A percentile compares a stretch with the other conserved stretches of the same genome.
These are phyloP conservation scores for Buddleja alternifolia DNA, from an alignment of 257 asterid genomes.

Conservation along the genomic window DNA sequence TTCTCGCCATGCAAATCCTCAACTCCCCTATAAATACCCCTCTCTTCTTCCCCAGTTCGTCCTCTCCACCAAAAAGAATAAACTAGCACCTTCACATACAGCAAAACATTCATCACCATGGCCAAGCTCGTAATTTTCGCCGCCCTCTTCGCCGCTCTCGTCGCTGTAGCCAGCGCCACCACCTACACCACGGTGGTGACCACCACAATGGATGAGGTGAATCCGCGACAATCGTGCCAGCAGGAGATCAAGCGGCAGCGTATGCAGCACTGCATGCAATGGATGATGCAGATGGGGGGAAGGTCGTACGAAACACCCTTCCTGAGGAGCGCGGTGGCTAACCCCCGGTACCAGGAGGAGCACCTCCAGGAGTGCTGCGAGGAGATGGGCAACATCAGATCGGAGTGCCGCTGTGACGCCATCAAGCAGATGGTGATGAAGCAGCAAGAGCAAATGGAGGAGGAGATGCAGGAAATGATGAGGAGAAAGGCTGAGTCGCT, in stretches of 20 bases:
- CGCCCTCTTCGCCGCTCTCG: conserved; percentile 28
- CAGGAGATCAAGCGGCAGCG: neutral
- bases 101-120: neutral
- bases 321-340: conserved; percentile 25
- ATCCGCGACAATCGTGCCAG: conserved; percentile 13
- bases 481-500: conserved; percentile 11
- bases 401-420: conserved; percentile 24
- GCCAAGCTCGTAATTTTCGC: conserved; percentile 28
- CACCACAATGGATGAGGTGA: conserved; percentile 20
- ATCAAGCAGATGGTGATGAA: conserved; percentile 22
- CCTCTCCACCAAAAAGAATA: neutral
- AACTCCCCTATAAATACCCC: conserved; percentile 7
- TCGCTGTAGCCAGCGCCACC: conserved; percentile 27
- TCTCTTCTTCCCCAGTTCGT: neutral
- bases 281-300: neutral
- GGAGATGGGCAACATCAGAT: conserved; percentile 16
- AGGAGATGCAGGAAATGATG: conserved; percentile 26
- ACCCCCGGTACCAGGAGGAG: conserved; percentile 1
- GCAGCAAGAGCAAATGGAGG: neutral
- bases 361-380: conserved; percentile 29
- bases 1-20: conserved; percentile 16
- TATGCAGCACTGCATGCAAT: conserved; percentile 23
- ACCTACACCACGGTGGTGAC: conserved; percentile 33
- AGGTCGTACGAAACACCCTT: neutral
- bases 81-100: neutral